Base-by-base conservation (phyloP, 371 early-diverging fungal species). In the Mucor lusitanicus region DNA sequence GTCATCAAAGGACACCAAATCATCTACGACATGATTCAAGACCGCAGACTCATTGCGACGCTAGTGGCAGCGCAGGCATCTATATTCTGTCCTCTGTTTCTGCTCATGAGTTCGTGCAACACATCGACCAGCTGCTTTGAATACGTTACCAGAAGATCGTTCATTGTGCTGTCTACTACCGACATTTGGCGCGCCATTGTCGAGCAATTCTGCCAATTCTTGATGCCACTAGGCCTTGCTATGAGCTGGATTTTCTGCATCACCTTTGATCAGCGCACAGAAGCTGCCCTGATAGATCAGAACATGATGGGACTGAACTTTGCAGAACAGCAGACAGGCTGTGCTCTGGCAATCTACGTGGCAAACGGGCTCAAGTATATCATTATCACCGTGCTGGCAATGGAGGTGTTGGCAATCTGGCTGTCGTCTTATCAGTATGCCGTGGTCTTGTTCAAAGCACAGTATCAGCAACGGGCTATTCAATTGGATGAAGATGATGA, bases 1-100 rank as follows among this genome's bases (percentile, higher is more conserved):
- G 40, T 44, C 12, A 12, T 19, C n/a, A 48, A 40, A 11, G 57
- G 17, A 35, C 32, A 53, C 33, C 21, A 42, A 15, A 42, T 61
- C 3, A 59, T 70, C 6, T 21, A 44, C 8, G 72, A 71, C 32
- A 72, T 69, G 64, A 64, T 72, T 7, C 63, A 65, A 44, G 83
- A 83, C 39, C 64, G 80, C 46, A 68, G 77, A n/a, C 59, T 83
- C 23, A 83, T 83, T 21, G 74, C 83, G 0, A 83, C 80, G 0
- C 55, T 83, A 19, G 80, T 83, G 9, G 78, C 83, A 11, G 73
- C 79, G 15, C 83, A 80, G 32, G 80, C 80, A 3, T 80, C 83
- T 23, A 75, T 78, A 13, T 61, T 83, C 35, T 83, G 80, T 37
- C 77, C 80, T 13, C 48, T 83, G 0, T 73, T 83, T 23, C 23